These are phyloP conservation scores for Lentinula raphanica DNA, from an alignment of 768 basidiomycete species.

Conservation along the genomic window DNA sequence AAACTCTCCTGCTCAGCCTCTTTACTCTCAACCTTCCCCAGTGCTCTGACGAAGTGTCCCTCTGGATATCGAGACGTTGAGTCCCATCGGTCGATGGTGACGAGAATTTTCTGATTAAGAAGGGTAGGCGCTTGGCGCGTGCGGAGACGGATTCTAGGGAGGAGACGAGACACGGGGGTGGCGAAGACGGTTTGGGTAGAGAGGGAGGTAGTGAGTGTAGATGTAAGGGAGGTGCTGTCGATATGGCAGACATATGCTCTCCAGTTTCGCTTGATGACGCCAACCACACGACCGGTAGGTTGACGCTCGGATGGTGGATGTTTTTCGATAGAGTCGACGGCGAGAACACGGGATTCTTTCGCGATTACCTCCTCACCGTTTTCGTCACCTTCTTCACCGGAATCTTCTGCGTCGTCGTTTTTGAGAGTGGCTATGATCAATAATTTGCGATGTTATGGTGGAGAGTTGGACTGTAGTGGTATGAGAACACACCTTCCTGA, in stretches of 20 bases:
- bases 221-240: slow-evolving; percentile 82
- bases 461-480: neutral
- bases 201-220: slow-evolving; percentile 70
- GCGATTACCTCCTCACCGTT: slow-evolving; percentile 32
- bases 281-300: slow-evolving; percentile 89
- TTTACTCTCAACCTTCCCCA: slow-evolving; percentile 89
- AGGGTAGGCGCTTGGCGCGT: slow-evolving; percentile 91
- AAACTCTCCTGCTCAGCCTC: slow-evolving; percentile 95
- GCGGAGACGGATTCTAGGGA: slow-evolving; percentile 90
- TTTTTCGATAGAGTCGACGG: slow-evolving; percentile 29
- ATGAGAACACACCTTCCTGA: slow-evolving; percentile 63
- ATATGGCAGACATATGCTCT: slow-evolving; percentile 96
- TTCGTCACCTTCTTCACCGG: slow-evolving; percentile 51
- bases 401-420: slow-evolving; percentile 83
- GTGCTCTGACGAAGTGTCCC: slow-evolving; percentile 90
- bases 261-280: slow-evolving; percentile 94
- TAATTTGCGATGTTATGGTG: slow-evolving; percentile 1
- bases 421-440: slow-evolving; percentile 61
- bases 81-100: slow-evolving; percentile 93
- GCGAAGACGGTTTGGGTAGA: slow-evolving; percentile 91
- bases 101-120: slow-evolving; percentile 90
- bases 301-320: slow-evolving; percentile 58
- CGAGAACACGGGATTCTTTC: slow-evolving; percentile 34
- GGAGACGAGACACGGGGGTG: slow-evolving; percentile 82
- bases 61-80: slow-evolving; percentile 86